phyloP scores from a whole-genome alignment of 2,329 filamentous ascomycete species.

The Trematosphaeria pertusa region DNA sequence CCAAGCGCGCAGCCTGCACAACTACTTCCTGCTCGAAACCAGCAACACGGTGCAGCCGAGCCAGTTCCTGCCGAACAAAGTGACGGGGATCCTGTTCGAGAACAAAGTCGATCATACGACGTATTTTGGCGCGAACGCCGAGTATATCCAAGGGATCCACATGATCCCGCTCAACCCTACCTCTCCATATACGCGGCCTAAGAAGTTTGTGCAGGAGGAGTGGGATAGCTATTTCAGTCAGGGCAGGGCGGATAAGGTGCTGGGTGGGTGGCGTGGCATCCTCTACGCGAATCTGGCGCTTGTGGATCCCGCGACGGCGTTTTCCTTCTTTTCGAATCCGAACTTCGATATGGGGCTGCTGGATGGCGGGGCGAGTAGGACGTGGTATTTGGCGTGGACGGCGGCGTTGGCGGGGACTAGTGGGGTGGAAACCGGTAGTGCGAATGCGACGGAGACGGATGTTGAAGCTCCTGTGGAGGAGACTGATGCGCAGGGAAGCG shows the following conservation, averaged over 20 bases:
- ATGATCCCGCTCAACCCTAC: conserved; percentile 81
- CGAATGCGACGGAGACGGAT: not conserved
- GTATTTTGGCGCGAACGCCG: conserved; percentile 75
- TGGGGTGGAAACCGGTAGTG: not conserved
- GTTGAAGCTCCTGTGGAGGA: not conserved
- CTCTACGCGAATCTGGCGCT: conserved; percentile 84
- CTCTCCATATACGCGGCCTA: conserved; percentile 72
- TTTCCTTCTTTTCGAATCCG: conserved; percentile 73
- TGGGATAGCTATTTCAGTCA: conserved; percentile 74
- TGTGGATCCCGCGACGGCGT: conserved; percentile 73
- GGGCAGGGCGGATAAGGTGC: conserved; percentile 68
- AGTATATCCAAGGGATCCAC: conserved; percentile 79
- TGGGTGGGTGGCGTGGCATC: conserved; percentile 85
- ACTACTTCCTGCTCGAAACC: conserved; percentile 82
- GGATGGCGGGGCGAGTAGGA: conserved; percentile 75
- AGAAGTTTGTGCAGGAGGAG: conserved; percentile 76
- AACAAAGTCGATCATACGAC: conserved; percentile 94
- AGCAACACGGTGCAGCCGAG: conserved; percentile 77
- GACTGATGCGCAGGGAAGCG: not conserved
- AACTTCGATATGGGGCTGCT: conserved; percentile 73
- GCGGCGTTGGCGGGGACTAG: conserved; percentile 30
- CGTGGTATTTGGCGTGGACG: conserved; percentile 48
- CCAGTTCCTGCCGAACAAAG: conserved; percentile 83
- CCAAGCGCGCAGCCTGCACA: conserved; percentile 73
- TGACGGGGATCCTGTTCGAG: conserved; percentile 79